Base-by-base conservation (phyloP, 225 moss, liverwort and hornwort species). In the Pseudoscleropodium purum region DNA sequence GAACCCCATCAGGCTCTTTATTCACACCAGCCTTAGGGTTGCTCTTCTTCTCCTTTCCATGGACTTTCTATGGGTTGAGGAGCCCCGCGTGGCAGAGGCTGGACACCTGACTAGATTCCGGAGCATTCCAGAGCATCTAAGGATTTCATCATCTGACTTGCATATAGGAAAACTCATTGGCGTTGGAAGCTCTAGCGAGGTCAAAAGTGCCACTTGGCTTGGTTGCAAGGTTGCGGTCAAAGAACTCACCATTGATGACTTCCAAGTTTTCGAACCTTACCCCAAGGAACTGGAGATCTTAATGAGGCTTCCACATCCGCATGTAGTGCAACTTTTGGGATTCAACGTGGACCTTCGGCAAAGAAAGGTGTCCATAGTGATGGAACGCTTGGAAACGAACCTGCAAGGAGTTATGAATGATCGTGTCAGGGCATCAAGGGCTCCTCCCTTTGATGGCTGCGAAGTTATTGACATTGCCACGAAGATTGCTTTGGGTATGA, bases 401-500 rank as follows among this genome's bases (percentile, higher is more conserved):
- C 18, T 88, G 15, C 15, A 25, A 52, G 34, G 37, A 26, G n/a
- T 91, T 47, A 26, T 81, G 14, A 14, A 1, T 19, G 52, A 64
- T 85, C 62, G 87, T 41, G 7, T 23, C 33, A 1, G 18, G 26
- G 43, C 31, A 33, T 87, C 37, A 23, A 64, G 83, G 82, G 24
- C 21, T 61, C 19, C 72, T 82, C 88, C 3, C 27, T 75, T 91
- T 43, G 81, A 88, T 82, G 64, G 51, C 36, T 21, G 27, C 29
- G 75, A 90, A 75, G 89, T 7, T 65, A 54, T 88, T 31, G 88
- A 86, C 39, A 90, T 88, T 11, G 84, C 72, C 23, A 52, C 61
- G n/a, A 89, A 91, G 86, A 81, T 91, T 84, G 89, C 92, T 70
- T 18, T 89, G 59, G 92, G 92, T 57, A 89, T 89, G 92, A 80